A percentile compares a stretch with the other conserved stretches of the same genome.
These are phyloP conservation scores for Verticillium albo-atrum DNA, from an alignment of 2,329 filamentous ascomycete genomes.

Conservation along the genomic window DNA sequence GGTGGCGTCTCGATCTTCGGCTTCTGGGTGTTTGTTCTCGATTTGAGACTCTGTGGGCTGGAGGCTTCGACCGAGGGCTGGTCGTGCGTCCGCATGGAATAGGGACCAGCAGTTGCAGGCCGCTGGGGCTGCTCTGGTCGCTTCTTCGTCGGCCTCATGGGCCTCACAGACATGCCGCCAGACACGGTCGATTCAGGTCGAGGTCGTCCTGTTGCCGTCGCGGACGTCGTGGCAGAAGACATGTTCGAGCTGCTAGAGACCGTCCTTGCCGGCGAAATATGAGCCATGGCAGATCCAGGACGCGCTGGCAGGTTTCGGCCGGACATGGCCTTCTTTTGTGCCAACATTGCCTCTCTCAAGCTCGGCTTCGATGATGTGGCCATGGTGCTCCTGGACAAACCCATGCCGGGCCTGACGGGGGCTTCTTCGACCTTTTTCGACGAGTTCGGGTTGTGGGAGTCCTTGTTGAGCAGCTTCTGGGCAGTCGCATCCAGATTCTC, in stretches of 20 bases:
- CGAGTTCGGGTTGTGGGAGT: conserved; percentile 71
- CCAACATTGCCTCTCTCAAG: conserved; percentile 77
- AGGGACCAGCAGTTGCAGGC: conserved; percentile 62
- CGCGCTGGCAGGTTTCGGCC: conserved; percentile 49
- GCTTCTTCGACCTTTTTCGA: conserved; percentile 47
- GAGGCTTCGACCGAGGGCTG: conserved; percentile 32
- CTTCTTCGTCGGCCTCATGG: conserved; percentile 56
- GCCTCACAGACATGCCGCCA: conserved; percentile 58
- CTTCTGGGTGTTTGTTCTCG: conserved; percentile 46
- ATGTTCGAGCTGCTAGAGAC: conserved; percentile 37
- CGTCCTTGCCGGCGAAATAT: conserved; percentile 32
- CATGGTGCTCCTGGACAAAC: conserved; percentile 60
- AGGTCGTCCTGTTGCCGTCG: conserved; percentile 27
- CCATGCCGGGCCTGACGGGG: conserved; percentile 52
- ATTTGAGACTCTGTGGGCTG: conserved; percentile 42
- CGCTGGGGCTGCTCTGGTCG: conserved; percentile 54
- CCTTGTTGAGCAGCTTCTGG: conserved; percentile 75
- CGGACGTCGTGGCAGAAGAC: conserved; percentile 32
- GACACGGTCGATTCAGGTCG: conserved; percentile 41
- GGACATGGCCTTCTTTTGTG: conserved; percentile 65
- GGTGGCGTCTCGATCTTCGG: conserved; percentile 46
- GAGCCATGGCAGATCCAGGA: conserved; percentile 61
- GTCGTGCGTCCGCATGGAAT: conserved; percentile 55
- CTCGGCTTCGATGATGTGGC: conserved; percentile 53
- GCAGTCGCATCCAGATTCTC: conserved; percentile 72